Conservation (phyloP, 78 protist species). For the Emiliania huxleyi region DNA sequence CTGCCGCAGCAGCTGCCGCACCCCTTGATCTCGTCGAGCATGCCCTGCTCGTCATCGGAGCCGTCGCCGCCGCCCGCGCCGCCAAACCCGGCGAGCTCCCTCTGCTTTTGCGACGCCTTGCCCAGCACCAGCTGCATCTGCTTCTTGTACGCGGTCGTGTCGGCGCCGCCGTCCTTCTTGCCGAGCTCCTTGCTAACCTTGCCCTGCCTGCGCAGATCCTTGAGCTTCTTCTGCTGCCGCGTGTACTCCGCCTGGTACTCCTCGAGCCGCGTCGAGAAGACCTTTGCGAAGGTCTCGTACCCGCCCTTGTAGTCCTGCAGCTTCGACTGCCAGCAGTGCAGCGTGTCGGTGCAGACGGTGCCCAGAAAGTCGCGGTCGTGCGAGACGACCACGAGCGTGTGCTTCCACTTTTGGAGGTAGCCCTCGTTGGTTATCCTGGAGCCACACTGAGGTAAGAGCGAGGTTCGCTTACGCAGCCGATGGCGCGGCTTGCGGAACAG, state of each 20-base stretch:
- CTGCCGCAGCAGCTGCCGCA: too few species aligned
- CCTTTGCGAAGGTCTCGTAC: conserved; percentile 32
- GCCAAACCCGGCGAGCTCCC: background rate
- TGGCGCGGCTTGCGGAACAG: conserved; percentile 59
- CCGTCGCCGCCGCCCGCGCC: background rate
- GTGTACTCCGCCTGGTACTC: conserved; percentile 73
- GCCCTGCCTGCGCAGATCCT: conserved; percentile 68
- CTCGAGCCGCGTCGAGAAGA: conserved; percentile 59
- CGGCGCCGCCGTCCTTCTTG: conserved; percentile 15
- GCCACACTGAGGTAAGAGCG: too few species aligned
- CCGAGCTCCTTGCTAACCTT: background rate
- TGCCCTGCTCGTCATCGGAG: background rate
- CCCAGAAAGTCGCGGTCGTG: conserved; percentile 84
- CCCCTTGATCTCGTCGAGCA: background rate
- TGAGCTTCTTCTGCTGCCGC: conserved; percentile 86
- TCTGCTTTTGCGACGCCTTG: background rate
- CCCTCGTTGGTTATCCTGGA: conserved; percentile 94
- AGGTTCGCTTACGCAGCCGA: too few species aligned
- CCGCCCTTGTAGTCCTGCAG: conserved; percentile 79
- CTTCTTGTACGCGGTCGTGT: background rate
- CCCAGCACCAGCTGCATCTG: background rate
- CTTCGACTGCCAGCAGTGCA: conserved; percentile 70
- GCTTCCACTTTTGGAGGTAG: conserved; percentile 68
- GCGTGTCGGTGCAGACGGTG: conserved; percentile 81
- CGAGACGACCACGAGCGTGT: conserved; percentile 78